Evolutionary conservation across 306 rosid genomes (phyloP), one percentile per base, ranked within the genome.

Genomic region (Albizia julibrissin): DNA sequence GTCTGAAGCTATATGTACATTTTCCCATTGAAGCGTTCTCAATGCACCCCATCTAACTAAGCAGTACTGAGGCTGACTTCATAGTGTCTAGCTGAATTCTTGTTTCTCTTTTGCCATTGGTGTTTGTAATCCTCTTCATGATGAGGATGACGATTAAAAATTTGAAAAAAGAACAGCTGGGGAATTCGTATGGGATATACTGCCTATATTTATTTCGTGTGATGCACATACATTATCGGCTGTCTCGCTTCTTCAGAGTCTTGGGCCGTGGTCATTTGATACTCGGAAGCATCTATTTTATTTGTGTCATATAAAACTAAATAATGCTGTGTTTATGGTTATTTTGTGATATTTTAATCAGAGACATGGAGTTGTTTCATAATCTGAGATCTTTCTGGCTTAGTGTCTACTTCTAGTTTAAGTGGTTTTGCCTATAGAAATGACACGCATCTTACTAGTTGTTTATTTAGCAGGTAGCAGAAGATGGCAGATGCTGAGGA

Each of bases 401-500:
- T 46, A 26, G 18, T 43, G 56, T 65, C 56, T 15, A 54, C 34
- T 79, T 59, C 18, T 72, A 46, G 34, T 42, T 31, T 8, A 11
- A 50, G 64, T 66, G 40, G 58, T 24, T 69, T 34, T 79, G 54
- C 64, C 76, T 34, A 66, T 39, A 21, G 64, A 82, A 52, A 43
- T 27, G 39, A 14, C 14, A 37, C 14, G 15, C 27, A 69, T 69
- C 62, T 69, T 6, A 84, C 12, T 46, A 34, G 29, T 59, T 80
- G 78, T 79, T 58, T 74, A 39, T 81, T 69, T 19, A 33, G 77
- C 84, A 84, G 88, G 82, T 82, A 72, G 75, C 83, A 88, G 87
- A 91, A 88, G 87, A 92, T 94, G 98, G 97, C 98, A 83, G 98
- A 94, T 24, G 84, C 91, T 26, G 98, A 94, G 89, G 98, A 94